phyloP scores from a whole-genome alignment of 2,329 filamentous ascomycete genomes.

The Epichloe elymi region DNA sequence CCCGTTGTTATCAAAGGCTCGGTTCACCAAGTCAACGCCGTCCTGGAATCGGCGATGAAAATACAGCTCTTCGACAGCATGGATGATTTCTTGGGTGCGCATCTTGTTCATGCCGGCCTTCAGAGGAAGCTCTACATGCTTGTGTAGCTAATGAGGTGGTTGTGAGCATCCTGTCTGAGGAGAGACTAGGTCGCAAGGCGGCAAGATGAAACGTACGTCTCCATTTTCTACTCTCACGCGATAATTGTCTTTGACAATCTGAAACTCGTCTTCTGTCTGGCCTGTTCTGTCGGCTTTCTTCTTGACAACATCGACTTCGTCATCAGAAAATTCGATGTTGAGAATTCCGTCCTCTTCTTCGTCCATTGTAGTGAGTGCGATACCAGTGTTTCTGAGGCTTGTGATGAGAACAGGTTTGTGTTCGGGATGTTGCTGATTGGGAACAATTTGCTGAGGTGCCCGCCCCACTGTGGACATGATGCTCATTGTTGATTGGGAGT shows the following conservation, averaged over 20 bases:
- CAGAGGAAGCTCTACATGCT: constrained; percentile 29
- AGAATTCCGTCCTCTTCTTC: constrained; percentile 16
- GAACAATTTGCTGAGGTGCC: too few relatives aligned
- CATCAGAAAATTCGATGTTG: constrained; percentile 20
- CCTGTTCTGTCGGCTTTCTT: constrained; percentile 19
- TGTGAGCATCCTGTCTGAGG: background rate
- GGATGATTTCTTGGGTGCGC: constrained; percentile 35
- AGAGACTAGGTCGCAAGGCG: background rate
- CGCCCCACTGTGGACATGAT: background rate
- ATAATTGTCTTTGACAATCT: constrained; percentile 31
- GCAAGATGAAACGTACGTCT: constrained; percentile 25
- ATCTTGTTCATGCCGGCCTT: constrained; percentile 27
- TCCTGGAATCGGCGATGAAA: constrained; percentile 36
- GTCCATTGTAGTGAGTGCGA: constrained; percentile 12
- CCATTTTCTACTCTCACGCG: constrained; percentile 39
- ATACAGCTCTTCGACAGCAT: constrained; percentile 46
- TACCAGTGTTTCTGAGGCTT: background rate
- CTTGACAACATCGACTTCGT: constrained; percentile 10
- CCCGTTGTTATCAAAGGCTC: constrained; percentile 19
- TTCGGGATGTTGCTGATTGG: too few relatives aligned
- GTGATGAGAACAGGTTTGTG: background rate
- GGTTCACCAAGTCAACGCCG: constrained; percentile 27
- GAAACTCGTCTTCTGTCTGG: constrained; percentile 38
- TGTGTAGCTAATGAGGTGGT: constrained; percentile 27
- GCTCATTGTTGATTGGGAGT: too few relatives aligned